Evolutionary conservation across 1,139 yeast species (phyloP).

Genomic region (Maudiozyma humilis): DNA sequence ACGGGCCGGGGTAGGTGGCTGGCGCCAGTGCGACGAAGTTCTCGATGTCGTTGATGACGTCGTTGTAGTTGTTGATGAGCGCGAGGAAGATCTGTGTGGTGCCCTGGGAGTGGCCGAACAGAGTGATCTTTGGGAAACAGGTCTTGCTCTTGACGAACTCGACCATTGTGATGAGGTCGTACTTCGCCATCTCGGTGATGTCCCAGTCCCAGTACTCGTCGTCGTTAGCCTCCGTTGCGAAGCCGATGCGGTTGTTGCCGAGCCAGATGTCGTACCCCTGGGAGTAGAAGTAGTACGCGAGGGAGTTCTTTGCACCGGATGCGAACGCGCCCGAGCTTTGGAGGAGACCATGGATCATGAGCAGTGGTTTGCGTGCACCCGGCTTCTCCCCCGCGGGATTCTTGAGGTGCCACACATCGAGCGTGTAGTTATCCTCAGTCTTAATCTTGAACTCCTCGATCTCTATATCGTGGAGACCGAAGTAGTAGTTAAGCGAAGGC

Average conservation of each 20-base stretch:
- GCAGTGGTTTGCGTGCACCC: constrained; percentile 43
- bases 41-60: constrained; percentile 46
- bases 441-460: constrained; percentile 51
- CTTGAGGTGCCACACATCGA: constrained; percentile 56
- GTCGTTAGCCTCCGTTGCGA: constrained; percentile 39
- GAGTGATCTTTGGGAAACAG: constrained; percentile 39
- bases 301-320: constrained; percentile 65
- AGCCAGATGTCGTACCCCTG: constrained; percentile 85
- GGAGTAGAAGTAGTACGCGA: constrained; percentile 55
- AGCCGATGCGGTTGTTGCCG: constrained; percentile 86
- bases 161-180: constrained; percentile 68
- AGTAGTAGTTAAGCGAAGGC: constrained; percentile 57
- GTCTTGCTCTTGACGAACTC: constrained; percentile 46
- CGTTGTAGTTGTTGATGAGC: constrained; percentile 39
- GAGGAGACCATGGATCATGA: constrained; percentile 76
- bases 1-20: constrained; percentile 77
- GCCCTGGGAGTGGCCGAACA: constrained; percentile 88
- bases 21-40: constrained; percentile 78
- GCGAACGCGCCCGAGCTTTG: constrained; percentile 82
- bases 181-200: constrained; percentile 64
- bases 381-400: constrained; percentile 33
- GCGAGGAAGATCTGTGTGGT: constrained; percentile 74
- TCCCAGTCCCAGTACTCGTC: constrained; percentile 78
- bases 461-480: constrained; percentile 49
- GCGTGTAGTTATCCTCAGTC: constrained; percentile 74